Evolutionary conservation across 306 rosid species (phyloP).

Genomic region (Clitoria ternatea): DNA sequence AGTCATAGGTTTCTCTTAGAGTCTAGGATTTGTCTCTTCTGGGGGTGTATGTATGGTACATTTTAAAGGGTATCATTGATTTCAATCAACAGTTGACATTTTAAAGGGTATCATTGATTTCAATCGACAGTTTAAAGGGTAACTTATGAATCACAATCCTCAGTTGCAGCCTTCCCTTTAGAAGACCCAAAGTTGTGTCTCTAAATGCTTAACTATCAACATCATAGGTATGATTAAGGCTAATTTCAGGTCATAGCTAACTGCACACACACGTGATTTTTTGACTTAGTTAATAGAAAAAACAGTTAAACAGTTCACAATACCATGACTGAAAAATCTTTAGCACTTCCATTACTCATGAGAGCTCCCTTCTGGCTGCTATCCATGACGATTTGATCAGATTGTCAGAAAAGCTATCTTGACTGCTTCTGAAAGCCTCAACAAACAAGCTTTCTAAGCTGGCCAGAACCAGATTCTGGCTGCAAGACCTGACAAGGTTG

Average conservation of each 20-base stretch:
- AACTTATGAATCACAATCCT: too few relatives aligned
- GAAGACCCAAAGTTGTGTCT: too few relatives aligned
- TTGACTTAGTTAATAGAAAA: neutral
- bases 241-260: neutral
- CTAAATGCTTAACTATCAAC: neutral
- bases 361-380: constrained; percentile 59
- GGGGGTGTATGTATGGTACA: too few relatives aligned
- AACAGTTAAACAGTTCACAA: neutral
- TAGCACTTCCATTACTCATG: constrained; percentile 33
- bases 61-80: too few relatives aligned
- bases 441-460: constrained; percentile 22
- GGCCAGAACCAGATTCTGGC: constrained; percentile 30
- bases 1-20: neutral
- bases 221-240: neutral
- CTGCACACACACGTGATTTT: neutral
- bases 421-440: constrained; percentile 20
- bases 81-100: too few relatives aligned
- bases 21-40: too few relatives aligned
- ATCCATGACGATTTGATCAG: constrained; percentile 43
- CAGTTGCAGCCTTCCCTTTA: too few relatives aligned
- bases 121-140: too few relatives aligned
- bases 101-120: too few relatives aligned
- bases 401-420: constrained; percentile 16
- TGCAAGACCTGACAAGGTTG: constrained; percentile 14
- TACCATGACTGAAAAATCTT: constrained; percentile 49